A percentile compares a stretch with the other conserved stretches of the same genome.
These are phyloP conservation scores for Neonectria faginata DNA, from an alignment of 2,329 filamentous ascomycete genomes.

Conservation along the genomic window DNA sequence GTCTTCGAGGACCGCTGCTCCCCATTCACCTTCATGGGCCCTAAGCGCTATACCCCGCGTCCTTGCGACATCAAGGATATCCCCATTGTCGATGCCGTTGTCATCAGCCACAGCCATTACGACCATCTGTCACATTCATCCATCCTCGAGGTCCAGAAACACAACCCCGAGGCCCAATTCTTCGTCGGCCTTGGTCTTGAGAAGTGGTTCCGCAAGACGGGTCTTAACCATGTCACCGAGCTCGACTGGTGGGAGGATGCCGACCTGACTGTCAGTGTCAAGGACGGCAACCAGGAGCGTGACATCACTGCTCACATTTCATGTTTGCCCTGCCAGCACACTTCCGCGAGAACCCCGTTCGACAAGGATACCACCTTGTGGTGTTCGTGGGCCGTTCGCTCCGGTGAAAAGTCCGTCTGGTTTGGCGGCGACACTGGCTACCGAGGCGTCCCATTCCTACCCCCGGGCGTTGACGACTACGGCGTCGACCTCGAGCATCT, in stretches of 20 bases:
- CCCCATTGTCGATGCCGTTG: slow-evolving; percentile 78
- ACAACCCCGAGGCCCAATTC: slow-evolving; percentile 84
- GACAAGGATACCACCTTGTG: slow-evolving; percentile 85
- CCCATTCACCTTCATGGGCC: slow-evolving; percentile 76
- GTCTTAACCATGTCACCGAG: slow-evolving; percentile 83
- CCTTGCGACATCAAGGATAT: slow-evolving; percentile 84
- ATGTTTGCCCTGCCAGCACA: slow-evolving; percentile 88
- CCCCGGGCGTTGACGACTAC: slow-evolving; percentile 76
- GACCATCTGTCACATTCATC: slow-evolving; percentile 88
- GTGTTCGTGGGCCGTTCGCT: slow-evolving; percentile 85
- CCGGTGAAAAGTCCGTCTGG: slow-evolving; percentile 81
- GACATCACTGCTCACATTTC: slow-evolving; percentile 77
- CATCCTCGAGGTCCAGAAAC: slow-evolving; percentile 75
- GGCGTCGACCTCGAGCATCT: slow-evolving; percentile 72
- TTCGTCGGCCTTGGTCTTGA: slow-evolving; percentile 88
- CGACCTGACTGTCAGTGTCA: slow-evolving; percentile 70
- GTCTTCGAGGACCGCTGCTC: slow-evolving; percentile 91
- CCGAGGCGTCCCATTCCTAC: slow-evolving; percentile 76
- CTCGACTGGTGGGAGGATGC: slow-evolving; percentile 95
- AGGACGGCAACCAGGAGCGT: slow-evolving; percentile 47
- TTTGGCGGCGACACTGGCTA: slow-evolving; percentile 95
- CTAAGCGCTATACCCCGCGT: slow-evolving; percentile 81
- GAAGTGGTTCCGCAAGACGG: slow-evolving; percentile 79
- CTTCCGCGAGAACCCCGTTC: slow-evolving; percentile 73
- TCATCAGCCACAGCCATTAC: slow-evolving; percentile 93